These are phyloP conservation scores for Calocybe indica DNA, from an alignment of 768 basidiomycete genomes.

Conservation along the genomic window DNA sequence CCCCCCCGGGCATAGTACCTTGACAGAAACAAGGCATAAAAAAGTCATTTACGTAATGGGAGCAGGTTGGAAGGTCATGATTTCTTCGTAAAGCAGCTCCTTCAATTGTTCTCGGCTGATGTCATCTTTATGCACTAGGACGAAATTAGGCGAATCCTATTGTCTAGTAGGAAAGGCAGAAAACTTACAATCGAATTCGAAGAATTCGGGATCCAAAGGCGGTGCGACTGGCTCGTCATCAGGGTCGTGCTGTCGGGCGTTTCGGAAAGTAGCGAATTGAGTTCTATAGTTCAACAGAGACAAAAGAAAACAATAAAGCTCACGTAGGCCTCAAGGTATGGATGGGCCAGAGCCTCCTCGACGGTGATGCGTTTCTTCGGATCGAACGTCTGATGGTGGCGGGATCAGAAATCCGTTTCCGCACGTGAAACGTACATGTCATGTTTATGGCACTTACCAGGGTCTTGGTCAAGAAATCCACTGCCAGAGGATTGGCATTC, in stretches of 20 bases:
- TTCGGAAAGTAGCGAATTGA: conserved; percentile 1
- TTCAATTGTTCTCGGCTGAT: conserved; percentile 95
- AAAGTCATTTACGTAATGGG: conserved; percentile 38
- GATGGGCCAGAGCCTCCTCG: conserved; percentile 91
- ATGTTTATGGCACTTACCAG: conserved; percentile 40
- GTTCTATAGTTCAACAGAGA: not conserved
- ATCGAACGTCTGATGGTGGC: conserved; percentile 72
- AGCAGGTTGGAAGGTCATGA: conserved; percentile 79
- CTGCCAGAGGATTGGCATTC: conserved; percentile 74
- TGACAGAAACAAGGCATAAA: too few species aligned
- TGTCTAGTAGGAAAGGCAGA: not conserved
- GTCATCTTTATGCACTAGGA: conserved; percentile 86
- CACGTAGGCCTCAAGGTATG: conserved; percentile 91
- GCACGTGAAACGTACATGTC: not conserved
- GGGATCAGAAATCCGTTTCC: not conserved
- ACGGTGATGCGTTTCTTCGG: conserved; percentile 96
- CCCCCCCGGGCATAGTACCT: too few species aligned
- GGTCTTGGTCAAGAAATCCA: conserved; percentile 71
- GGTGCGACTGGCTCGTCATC: conserved; percentile 95
- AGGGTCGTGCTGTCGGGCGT: conserved; percentile 67
- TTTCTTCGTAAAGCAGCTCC: conserved; percentile 90
- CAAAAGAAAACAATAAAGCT: conserved; percentile 18
- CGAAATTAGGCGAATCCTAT: conserved; percentile 5
- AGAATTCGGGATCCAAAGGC: conserved; percentile 94
- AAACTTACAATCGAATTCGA: conserved; percentile 88